These are phyloP conservation scores for Ascochyta viciae-villosae DNA, from an alignment of 2,329 filamentous ascomycete species.

Conservation along the genomic window DNA sequence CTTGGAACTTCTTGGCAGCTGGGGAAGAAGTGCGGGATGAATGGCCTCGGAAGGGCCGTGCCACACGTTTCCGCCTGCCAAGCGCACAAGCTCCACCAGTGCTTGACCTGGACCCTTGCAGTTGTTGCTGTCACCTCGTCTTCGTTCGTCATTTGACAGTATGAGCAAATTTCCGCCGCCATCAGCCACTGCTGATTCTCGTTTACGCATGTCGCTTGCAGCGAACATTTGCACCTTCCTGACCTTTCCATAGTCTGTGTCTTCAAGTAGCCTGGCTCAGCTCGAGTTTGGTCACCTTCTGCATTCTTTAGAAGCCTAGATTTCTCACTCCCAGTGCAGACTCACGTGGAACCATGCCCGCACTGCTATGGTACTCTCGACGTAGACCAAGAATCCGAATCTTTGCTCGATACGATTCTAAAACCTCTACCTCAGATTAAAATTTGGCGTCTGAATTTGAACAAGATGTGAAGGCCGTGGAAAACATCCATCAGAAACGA, in stretches of 20 bases:
- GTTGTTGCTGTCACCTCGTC: constrained; percentile 1
- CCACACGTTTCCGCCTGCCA: constrained; percentile 4
- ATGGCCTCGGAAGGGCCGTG: neutral
- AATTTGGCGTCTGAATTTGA: no score
- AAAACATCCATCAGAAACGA: no score
- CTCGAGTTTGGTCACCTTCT: no score
- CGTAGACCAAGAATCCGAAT: no score
- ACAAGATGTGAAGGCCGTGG: no score
- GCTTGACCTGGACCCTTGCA: neutral
- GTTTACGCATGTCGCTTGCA: neutral
- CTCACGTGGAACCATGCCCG: no score
- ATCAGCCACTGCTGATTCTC: neutral
- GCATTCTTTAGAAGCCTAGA: no score
- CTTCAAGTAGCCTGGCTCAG: no score
- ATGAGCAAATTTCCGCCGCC: constrained; percentile 4
- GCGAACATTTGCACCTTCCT: neutral
- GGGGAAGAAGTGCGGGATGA: constrained; percentile 17
- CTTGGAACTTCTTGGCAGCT: constrained; percentile 17
- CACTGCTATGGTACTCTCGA: no score
- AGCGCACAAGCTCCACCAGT: constrained; percentile 5
- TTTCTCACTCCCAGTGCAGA: no score
- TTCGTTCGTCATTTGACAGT: neutral
- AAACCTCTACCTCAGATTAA: no score
- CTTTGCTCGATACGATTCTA: no score
- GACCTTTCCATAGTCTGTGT: neutral